Evolutionary conservation across 2,329 filamentous ascomycete species (phyloP), one percentile per base, ranked within the genome.

Genomic region (Rutstroemia sp.): DNA sequence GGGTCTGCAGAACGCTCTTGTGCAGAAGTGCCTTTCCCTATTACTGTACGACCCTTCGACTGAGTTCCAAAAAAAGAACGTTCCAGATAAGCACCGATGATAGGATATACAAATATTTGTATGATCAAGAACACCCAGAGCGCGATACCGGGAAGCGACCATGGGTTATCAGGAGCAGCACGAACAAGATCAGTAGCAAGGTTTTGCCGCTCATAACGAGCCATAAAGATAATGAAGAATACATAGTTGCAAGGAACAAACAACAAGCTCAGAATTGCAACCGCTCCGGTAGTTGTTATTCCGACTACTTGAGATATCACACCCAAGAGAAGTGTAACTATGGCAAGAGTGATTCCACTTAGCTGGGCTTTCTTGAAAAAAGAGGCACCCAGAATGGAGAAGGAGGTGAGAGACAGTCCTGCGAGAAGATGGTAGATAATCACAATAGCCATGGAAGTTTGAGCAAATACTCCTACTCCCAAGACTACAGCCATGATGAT

Each of bases 241-340:
- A 92, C 87, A 67, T 90, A 96, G 65, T 90, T 92, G 76, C 92
- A 95, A 0, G 92, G 88, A 0, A 90, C 82, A 68, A 96, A 96
- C 0, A 96, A 71, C 14, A 95, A 68, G 59, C 86, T 86, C 12
- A 95, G 75, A 3, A 89, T 74, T 5, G 80, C 78, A 3, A 92
- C 87, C 1, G 83, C 78, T 1, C 74, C 83, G 3, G 83, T 82
- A 1, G 77, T 77, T 0, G 79, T 83, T 7, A 80, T 83, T 14
- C 60, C 60, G 18, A 89, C 75, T 16, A 90, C 82, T 71, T 96
- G 92, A 0, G 90, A 86, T 21, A 96, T 75, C 63, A 96, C 88
- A 16, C 87, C 91, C 1, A 96, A 76, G 2, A 95, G 72, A 25
- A 95, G 79, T 12, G 82, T 85, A 18, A 82, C 73, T 25, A 96